These are phyloP conservation scores for Aschersonia sp. DNA, from an alignment of 2,329 filamentous ascomycete species.

Conservation along the genomic window DNA sequence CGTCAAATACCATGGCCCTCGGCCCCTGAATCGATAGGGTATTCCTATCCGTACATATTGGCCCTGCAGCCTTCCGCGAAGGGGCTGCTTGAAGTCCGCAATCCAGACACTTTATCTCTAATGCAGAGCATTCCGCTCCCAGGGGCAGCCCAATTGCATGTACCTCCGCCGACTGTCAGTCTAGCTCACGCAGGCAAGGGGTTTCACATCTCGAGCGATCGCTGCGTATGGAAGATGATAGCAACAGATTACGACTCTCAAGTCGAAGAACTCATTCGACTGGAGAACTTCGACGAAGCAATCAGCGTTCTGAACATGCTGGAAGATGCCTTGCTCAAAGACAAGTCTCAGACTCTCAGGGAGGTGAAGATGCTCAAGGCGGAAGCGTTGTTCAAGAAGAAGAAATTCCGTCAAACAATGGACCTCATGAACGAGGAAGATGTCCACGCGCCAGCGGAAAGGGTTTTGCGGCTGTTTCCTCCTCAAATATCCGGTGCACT, in stretches of 20 bases:
- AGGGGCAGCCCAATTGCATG: conserved; percentile 72
- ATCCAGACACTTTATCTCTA: conserved; percentile 80
- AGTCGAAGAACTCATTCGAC: conserved; percentile 64
- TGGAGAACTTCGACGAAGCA: conserved; percentile 71
- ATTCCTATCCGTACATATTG: conserved; percentile 91
- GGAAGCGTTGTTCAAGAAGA: conserved; percentile 65
- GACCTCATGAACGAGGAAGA: conserved; percentile 77
- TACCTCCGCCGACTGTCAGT: conserved; percentile 83
- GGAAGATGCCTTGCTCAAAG: conserved; percentile 74
- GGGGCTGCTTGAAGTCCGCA: conserved; percentile 77
- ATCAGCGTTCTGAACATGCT: conserved; percentile 80
- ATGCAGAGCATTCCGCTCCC: conserved; percentile 75
- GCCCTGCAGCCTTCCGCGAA: conserved; percentile 73
- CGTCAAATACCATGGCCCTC: conserved; percentile 83
- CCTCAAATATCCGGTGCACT: conserved; percentile 70
- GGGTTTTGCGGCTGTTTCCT: conserved; percentile 76
- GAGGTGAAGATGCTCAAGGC: conserved; percentile 89
- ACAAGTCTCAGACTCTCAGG: conserved; percentile 68
- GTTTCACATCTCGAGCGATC: conserved; percentile 83
- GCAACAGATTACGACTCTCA: conserved; percentile 85
- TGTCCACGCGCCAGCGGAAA: conserved; percentile 76
- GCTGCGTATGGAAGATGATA: conserved; percentile 91
- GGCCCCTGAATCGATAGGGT: conserved; percentile 82
- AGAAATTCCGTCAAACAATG: conserved; percentile 72
- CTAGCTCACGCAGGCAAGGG: conserved; percentile 93